Base-by-base conservation (phyloP, 768 basidiomycete species). In the Russula dissimulans region DNA sequence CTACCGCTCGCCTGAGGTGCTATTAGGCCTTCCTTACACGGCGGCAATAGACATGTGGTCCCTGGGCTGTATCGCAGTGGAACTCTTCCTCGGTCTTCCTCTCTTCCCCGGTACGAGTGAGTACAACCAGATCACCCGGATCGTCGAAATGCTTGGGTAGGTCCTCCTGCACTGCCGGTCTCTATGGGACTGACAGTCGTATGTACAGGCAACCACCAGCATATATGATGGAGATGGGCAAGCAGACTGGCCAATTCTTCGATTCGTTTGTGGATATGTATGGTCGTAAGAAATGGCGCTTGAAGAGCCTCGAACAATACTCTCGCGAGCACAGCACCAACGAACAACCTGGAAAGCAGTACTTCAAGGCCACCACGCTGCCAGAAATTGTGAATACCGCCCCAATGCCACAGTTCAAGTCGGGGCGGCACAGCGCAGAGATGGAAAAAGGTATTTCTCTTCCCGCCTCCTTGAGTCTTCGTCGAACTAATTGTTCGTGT, bases 1-100 rank as follows among this genome's bases (percentile, higher is more conserved):
- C 77, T 99, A 99, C 72, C 89, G 97, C 46, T 95, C 92, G 2
- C 97, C 97, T 12, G 97, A 99, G 75, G 97, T 99, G 17, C 79
- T 99, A 32, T 79, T 99, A 29, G 94, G 94, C 14, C 85, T 97
- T 71, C 86, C 94, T 12, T 98, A 99, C 72, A 95, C 88, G 26
- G 85, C 93, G 11, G 79, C 91, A 11, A 98, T 99, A 74, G 97
- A 99, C 72, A 97, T 99, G 94, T 99, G 97, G 97, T 95, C 91
- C 17, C 75, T 99, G 60, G 97, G 97, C 3, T 98, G 97, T 70
- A 99, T 99, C 62, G 97, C 95, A 5, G 95, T 98, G 32, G 97
- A 99, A 71, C 83, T 98, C 42, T 99, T 98, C 80, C 78, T 98
- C 48, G 97, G 97, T 7, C 71, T 99, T 54, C 97, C 97, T 8